These are phyloP conservation scores for Globisporangium spinosum DNA, from an alignment of 352 stramenopile genomes.

Conservation along the genomic window DNA sequence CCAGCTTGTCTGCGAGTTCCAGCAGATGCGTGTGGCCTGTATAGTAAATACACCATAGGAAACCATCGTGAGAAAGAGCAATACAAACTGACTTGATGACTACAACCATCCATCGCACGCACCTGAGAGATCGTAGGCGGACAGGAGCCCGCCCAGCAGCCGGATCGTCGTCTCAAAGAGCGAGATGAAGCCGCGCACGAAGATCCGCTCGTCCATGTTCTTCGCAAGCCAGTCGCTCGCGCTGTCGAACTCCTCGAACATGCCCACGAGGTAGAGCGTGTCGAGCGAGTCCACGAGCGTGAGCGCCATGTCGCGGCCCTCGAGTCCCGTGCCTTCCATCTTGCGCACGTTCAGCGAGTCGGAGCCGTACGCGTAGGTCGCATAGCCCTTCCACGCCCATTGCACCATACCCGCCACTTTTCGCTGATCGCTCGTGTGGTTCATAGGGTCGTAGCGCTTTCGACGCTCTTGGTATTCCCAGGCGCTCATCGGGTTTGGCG, in stretches of 20 bases:
- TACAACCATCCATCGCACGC: background rate
- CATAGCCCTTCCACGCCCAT: conserved; percentile 82
- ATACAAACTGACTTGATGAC: background rate
- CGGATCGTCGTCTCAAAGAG: conserved; percentile 84
- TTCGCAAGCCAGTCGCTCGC: conserved; percentile 60
- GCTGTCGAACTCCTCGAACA: conserved; percentile 76
- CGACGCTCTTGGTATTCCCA: conserved; percentile 37
- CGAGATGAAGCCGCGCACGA: conserved; percentile 56
- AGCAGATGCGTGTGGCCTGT: conserved; percentile 55
- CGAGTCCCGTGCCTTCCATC: conserved; percentile 52
- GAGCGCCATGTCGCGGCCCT: conserved; percentile 69
- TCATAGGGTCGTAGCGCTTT: conserved; percentile 37
- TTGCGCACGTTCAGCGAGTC: conserved; percentile 68
- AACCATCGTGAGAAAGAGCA: background rate
- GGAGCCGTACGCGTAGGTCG: conserved; percentile 60
- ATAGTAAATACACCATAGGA: background rate
- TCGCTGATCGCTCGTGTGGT: conserved; percentile 53
- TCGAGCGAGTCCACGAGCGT: conserved; percentile 79
- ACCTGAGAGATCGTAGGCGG: conserved; percentile 64
- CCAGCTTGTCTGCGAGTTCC: conserved; percentile 55
- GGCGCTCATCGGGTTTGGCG: conserved; percentile 18
- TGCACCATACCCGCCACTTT: conserved; percentile 60
- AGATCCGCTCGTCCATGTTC: conserved; percentile 69
- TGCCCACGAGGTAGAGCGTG: conserved; percentile 68
- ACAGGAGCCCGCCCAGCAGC: conserved; percentile 65